phyloP scores from a whole-genome alignment of 1,139 yeast species.

The Kurtzmaniella quercitrusa region DNA sequence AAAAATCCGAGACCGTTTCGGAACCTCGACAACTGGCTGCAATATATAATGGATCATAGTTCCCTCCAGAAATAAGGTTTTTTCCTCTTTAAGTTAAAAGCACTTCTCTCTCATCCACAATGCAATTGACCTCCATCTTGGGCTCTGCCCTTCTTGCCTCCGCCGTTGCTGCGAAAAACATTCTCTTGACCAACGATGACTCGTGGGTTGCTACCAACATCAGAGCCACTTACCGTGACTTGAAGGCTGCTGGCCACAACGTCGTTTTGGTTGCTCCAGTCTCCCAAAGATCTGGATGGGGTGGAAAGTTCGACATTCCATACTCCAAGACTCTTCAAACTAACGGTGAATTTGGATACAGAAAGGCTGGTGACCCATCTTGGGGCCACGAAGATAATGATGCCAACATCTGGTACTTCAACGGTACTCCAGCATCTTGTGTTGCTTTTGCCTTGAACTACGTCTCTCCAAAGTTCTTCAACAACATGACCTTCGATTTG shows the following conservation, averaged over 20 bases:
- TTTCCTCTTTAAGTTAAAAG: slow-evolving; percentile 6
- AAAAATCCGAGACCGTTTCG: neutral
- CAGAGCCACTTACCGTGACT: slow-evolving; percentile 53
- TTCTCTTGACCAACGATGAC: slow-evolving; percentile 57
- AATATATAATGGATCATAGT: neutral
- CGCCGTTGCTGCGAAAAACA: slow-evolving; percentile 32
- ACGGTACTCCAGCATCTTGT: slow-evolving; percentile 45
- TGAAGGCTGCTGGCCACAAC: slow-evolving; percentile 51
- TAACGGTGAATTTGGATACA: slow-evolving; percentile 41
- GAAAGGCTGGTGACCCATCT: slow-evolving; percentile 39
- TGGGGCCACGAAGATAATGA: slow-evolving; percentile 45
- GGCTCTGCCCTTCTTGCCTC: slow-evolving; percentile 12
- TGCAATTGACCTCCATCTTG: slow-evolving; percentile 5
- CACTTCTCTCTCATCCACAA: neutral
- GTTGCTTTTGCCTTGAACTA: slow-evolving; percentile 41
- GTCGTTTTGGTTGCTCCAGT: slow-evolving; percentile 57
- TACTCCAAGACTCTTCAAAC: slow-evolving; percentile 33
- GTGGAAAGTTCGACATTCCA: slow-evolving; percentile 51
- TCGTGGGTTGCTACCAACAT: slow-evolving; percentile 57
- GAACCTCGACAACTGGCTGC: neutral
- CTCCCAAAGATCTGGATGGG: slow-evolving; percentile 55
- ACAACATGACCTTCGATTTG: slow-evolving; percentile 33
- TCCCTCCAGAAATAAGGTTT: neutral
- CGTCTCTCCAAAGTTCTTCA: slow-evolving; percentile 36
- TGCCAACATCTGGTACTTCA: slow-evolving; percentile 44